phyloP scores from a whole-genome alignment of 1,139 yeast species.

The Geotrichum bryndzae region DNA sequence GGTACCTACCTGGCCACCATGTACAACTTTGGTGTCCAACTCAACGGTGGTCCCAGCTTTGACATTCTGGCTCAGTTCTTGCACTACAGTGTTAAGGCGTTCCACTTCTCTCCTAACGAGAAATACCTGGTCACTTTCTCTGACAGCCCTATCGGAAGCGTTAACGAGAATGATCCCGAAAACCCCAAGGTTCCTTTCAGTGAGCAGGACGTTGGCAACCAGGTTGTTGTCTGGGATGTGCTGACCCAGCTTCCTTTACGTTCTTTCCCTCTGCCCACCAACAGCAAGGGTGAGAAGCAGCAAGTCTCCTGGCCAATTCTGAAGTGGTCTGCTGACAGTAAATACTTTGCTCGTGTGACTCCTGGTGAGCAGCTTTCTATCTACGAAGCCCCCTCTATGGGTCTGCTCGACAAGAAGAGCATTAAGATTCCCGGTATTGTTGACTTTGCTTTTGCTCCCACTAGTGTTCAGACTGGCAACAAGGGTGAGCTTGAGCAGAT shows the following conservation, averaged over 20 bases:
- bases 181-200: slow-evolving; percentile 69
- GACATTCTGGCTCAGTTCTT: slow-evolving; percentile 64
- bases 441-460: slow-evolving; percentile 95
- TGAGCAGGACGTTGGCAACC: slow-evolving; percentile 86
- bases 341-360: slow-evolving; percentile 91
- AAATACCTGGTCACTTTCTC: slow-evolving; percentile 87
- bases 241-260: slow-evolving; percentile 77
- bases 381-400: slow-evolving; percentile 66
- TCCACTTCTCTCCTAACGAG: slow-evolving; percentile 92
- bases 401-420: slow-evolving; percentile 79
- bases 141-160: slow-evolving; percentile 70
- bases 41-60: slow-evolving; percentile 91
- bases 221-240: slow-evolving; percentile 90
- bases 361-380: slow-evolving; percentile 83
- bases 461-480: slow-evolving; percentile 63
- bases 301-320: slow-evolving; percentile 95
- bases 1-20: slow-evolving; percentile 85
- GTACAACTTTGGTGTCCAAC: slow-evolving; percentile 91
- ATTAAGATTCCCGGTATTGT: slow-evolving; percentile 78
- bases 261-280: slow-evolving; percentile 74
- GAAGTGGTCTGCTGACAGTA: slow-evolving; percentile 93
- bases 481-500: slow-evolving; percentile 52
- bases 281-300: slow-evolving; percentile 23
- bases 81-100: slow-evolving; percentile 84
- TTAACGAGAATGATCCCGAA: slow-evolving; percentile 57